These are phyloP conservation scores for Verticillium zaregamsianum DNA, from an alignment of 2,329 filamentous ascomycete genomes.

Conservation along the genomic window DNA sequence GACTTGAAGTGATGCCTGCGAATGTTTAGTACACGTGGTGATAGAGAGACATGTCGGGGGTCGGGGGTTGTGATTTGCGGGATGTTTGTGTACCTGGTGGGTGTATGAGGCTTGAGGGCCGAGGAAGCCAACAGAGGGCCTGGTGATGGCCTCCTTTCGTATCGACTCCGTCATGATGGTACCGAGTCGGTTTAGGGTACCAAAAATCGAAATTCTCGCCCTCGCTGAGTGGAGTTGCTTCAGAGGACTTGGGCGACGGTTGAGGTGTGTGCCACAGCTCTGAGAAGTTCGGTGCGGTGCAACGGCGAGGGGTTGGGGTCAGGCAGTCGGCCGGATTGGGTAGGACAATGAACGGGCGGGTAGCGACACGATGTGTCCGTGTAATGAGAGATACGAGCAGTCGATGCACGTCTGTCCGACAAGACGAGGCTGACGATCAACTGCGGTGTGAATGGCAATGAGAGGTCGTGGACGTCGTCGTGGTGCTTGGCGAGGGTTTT, in stretches of 20 bases:
- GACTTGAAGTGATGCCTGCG: constrained; percentile 39
- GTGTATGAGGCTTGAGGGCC: constrained; percentile 46
- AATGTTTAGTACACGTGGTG: constrained; percentile 8
- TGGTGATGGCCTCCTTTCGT: constrained; percentile 11
- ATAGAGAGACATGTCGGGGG: constrained; percentile 12
- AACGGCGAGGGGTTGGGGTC: background rate
- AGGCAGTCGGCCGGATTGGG: background rate
- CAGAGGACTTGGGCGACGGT: background rate
- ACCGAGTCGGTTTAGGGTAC: background rate
- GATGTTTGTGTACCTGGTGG: constrained; percentile 37
- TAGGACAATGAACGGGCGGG: background rate
- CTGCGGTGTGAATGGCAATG: background rate
- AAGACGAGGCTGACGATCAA: background rate
- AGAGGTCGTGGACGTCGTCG: background rate
- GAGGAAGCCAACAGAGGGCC: constrained; percentile 44
- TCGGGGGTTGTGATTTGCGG: background rate
- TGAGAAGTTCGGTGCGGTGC: background rate
- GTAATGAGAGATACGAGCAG: background rate
- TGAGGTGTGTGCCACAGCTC: background rate
- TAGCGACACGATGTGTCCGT: background rate
- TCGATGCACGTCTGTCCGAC: background rate
- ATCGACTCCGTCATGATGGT: background rate
- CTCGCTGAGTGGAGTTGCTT: background rate
- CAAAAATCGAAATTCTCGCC: background rate
- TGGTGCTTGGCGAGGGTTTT: background rate